A percentile compares a stretch with the other conserved stretches of the same genome.
phyloP scores from a whole-genome alignment of 2,329 filamentous ascomycete genomes.

The Microascus cirrosus region DNA sequence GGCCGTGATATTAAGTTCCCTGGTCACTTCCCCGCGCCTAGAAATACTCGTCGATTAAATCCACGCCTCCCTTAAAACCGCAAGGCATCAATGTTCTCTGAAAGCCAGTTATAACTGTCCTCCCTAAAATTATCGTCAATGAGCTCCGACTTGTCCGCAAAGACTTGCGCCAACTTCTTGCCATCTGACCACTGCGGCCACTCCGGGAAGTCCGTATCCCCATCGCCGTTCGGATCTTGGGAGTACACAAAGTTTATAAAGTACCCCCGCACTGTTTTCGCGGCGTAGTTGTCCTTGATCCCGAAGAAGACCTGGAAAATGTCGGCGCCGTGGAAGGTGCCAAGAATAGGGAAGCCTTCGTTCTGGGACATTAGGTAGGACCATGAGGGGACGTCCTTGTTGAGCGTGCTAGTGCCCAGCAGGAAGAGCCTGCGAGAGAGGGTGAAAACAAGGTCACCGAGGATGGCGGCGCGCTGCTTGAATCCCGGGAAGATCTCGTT shows the following conservation, averaged over 20 bases:
- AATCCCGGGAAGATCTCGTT: slow-evolving; percentile 68
- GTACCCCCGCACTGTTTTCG: slow-evolving; percentile 50
- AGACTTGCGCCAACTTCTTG: slow-evolving; percentile 39
- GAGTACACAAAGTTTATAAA: slow-evolving; percentile 64
- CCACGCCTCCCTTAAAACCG: background rate
- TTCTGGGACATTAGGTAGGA: slow-evolving; percentile 66
- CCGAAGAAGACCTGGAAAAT: slow-evolving; percentile 60
- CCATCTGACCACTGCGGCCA: slow-evolving; percentile 24
- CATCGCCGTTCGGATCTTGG: slow-evolving; percentile 55
- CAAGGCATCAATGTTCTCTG: slow-evolving; percentile 8
- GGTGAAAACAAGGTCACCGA: slow-evolving; percentile 68
- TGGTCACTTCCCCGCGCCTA: background rate
- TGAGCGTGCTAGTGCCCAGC: slow-evolving; percentile 24
- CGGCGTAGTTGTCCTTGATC: slow-evolving; percentile 50
- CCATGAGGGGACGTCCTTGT: slow-evolving; percentile 56
- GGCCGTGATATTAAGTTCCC: background rate
- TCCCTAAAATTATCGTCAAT: slow-evolving; percentile 26
- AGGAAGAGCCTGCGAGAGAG: slow-evolving; percentile 59
- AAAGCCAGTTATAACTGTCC: slow-evolving; percentile 12
- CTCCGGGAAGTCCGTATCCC: slow-evolving; percentile 14
- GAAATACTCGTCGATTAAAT: background rate
- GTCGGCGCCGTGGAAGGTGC: slow-evolving; percentile 66
- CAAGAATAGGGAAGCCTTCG: slow-evolving; percentile 59
- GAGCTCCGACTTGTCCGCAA: slow-evolving; percentile 15
- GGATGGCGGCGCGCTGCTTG: slow-evolving; percentile 64